Evolutionary conservation across 768 basidiomycete species (phyloP).

Genomic region (Termitomyces heimii): DNA sequence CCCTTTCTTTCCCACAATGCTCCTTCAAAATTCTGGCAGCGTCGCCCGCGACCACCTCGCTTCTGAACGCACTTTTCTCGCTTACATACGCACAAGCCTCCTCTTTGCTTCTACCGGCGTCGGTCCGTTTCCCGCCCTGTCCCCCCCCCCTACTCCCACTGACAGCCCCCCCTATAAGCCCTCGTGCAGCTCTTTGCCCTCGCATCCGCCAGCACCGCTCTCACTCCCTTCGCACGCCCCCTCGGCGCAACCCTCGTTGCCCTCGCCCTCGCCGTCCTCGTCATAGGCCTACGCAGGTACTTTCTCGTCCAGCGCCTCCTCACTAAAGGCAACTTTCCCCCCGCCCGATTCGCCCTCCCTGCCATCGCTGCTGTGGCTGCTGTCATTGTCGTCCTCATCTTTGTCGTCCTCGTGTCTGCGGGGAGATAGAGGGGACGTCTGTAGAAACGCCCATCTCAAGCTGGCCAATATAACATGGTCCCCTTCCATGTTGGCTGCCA

Average conservation of each 20-base stretch:
- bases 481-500: no score
- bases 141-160: no score
- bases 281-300: constrained; percentile 43
- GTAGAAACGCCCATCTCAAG: no score
- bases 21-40: constrained; percentile 53
- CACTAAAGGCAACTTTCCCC: constrained; percentile 45
- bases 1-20: no score
- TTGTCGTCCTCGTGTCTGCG: no score
- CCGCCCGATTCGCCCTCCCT: constrained; percentile 39
- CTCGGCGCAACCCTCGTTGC: constrained; percentile 45
- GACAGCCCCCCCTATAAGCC: constrained; percentile 27
- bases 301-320: constrained; percentile 47
- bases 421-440: no score
- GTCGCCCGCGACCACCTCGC: constrained; percentile 63
- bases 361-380: constrained; percentile 33
- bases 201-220: constrained; percentile 13
- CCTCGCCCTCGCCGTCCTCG: constrained; percentile 40
- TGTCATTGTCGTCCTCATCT: constrained; percentile 7
- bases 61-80: constrained; percentile 57
- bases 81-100: constrained; percentile 60
- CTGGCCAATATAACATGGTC: no score
- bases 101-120: constrained; percentile 55
- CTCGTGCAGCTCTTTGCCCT: constrained; percentile 51
- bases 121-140: constrained; percentile 36
- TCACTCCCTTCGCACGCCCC: constrained; percentile 36